Percentiles rank a stretch among this genome's conserved stretches.
Conservation (phyloP, 495 filamentous ascomycete species). For the Neurospora hispaniola region DNA sequence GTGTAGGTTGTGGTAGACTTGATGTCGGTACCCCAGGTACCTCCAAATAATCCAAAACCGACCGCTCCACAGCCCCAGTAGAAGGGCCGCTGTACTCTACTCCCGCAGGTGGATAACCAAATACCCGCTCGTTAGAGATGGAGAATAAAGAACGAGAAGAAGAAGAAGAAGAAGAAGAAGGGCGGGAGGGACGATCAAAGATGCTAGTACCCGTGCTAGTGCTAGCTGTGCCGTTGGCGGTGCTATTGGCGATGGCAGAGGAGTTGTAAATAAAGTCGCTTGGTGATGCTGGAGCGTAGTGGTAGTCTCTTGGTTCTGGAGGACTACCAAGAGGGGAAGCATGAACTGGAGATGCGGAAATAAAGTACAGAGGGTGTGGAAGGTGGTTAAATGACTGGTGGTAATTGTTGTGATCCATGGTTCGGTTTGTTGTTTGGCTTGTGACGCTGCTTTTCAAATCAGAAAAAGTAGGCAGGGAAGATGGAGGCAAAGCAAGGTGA, state of each 20-base stretch:
- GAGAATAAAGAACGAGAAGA: too few species aligned
- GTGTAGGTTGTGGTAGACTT: not conserved
- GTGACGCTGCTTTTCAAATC: not conserved
- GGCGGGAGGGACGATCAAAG: not conserved
- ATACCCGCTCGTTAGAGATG: too few species aligned
- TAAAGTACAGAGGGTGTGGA: not conserved
- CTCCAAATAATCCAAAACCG: too few species aligned
- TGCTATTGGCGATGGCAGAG: not conserved
- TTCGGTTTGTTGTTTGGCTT: not conserved
- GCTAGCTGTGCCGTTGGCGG: not conserved
- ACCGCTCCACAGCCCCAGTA: too few species aligned
- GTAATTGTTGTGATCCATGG: not conserved
- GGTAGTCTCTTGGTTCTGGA: not conserved
- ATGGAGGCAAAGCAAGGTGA: not conserved
- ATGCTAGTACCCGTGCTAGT: not conserved
- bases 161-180: too few species aligned
- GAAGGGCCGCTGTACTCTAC: too few species aligned
- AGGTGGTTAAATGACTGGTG: not conserved
- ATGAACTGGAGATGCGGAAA: not conserved
- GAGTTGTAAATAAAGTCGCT: constrained; percentile 18
- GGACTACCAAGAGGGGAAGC: not conserved
- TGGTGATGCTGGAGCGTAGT: constrained; percentile 3
- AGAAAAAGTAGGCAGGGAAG: not conserved
- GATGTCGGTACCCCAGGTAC: too few species aligned
- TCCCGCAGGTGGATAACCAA: too few species aligned